A percentile compares a stretch with the other conserved stretches of the same genome.
Conservation (phyloP, 1,139 yeast species). For the Blastobotrys raffinosifermentans region DNA sequence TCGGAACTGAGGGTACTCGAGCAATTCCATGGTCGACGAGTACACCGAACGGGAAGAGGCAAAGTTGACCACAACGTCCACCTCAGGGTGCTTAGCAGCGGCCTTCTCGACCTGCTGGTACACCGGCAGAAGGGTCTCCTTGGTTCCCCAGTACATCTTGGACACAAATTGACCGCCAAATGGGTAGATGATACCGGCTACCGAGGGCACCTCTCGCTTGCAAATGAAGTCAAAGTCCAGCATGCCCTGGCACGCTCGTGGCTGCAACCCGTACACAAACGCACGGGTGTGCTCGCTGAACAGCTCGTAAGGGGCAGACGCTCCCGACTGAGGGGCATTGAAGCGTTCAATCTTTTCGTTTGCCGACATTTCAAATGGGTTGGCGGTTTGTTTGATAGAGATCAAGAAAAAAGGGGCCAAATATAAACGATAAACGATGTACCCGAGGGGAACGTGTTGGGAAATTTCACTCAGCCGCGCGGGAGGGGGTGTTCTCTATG, state of each 20-base stretch:
- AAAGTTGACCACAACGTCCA: slow-evolving; percentile 44
- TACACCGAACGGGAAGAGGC: slow-evolving; percentile 44
- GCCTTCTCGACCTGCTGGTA: slow-evolving; percentile 41
- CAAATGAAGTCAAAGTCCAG: slow-evolving; percentile 44
- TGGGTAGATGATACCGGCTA: slow-evolving; percentile 44
- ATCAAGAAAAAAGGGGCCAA: not conserved
- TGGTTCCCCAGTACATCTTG: slow-evolving; percentile 47
- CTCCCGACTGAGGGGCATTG: slow-evolving; percentile 18
- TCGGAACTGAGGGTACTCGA: slow-evolving; percentile 42
- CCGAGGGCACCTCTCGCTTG: slow-evolving; percentile 42
- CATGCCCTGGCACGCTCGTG: slow-evolving; percentile 46
- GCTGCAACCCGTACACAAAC: slow-evolving; percentile 40
- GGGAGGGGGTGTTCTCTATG: no score
- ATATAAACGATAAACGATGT: no score
- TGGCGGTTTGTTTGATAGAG: slow-evolving; percentile 5
- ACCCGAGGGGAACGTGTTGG: no score
- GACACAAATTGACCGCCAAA: slow-evolving; percentile 43
- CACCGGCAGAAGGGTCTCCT: slow-evolving; percentile 42
- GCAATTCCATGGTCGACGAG: slow-evolving; percentile 43
- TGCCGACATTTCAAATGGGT: slow-evolving; percentile 26
- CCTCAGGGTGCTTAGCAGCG: slow-evolving; percentile 42
- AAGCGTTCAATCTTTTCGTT: slow-evolving; percentile 28
- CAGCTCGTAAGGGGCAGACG: slow-evolving; percentile 32
- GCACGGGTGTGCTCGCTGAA: slow-evolving; percentile 41
- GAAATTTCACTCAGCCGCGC: no score